A percentile compares a stretch with the other conserved stretches of the same genome.
Evolutionary conservation across 805 yeast species (phyloP).

Genomic region (Ogataea dorogensis): DNA sequence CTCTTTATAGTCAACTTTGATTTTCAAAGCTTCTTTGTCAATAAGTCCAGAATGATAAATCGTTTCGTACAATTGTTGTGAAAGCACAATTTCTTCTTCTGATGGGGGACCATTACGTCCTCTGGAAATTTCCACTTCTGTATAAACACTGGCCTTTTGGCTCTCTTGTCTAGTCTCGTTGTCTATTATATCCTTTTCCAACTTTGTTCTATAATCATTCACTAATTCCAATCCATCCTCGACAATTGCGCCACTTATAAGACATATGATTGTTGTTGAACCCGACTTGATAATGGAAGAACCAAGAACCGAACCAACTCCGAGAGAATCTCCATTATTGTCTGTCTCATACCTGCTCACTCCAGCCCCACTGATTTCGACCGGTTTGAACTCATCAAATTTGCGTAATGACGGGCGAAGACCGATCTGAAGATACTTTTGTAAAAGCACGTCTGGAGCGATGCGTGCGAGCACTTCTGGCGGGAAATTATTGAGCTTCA

Average conservation of each 20-base stretch:
- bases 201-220: slow-evolving; percentile 41
- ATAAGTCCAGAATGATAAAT: slow-evolving; percentile 57
- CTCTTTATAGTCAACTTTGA: slow-evolving; percentile 47
- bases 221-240: slow-evolving; percentile 49
- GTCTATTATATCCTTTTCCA: slow-evolving; percentile 37
- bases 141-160: slow-evolving; percentile 51
- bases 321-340: slow-evolving; percentile 15
- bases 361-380: slow-evolving; percentile 43
- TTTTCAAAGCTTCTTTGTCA: slow-evolving; percentile 49
- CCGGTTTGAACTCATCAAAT: slow-evolving; percentile 68
- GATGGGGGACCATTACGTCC: slow-evolving; percentile 82
- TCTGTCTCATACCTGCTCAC: slow-evolving; percentile 31
- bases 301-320: slow-evolving; percentile 46
- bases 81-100: slow-evolving; percentile 76
- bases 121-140: slow-evolving; percentile 71
- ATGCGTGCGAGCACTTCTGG: slow-evolving; percentile 80
- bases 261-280: slow-evolving; percentile 68
- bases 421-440: slow-evolving; percentile 73
- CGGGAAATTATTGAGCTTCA: slow-evolving; percentile 60
- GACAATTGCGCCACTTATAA: slow-evolving; percentile 64
- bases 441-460: slow-evolving; percentile 81
- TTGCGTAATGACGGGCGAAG: slow-evolving; percentile 72
- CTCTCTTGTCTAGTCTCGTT: slow-evolving; percentile 18
- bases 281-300: slow-evolving; percentile 71
- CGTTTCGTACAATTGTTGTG: slow-evolving; percentile 63